Conservation (phyloP, 345 rosid species). For the Toxicodendron radicans region DNA sequence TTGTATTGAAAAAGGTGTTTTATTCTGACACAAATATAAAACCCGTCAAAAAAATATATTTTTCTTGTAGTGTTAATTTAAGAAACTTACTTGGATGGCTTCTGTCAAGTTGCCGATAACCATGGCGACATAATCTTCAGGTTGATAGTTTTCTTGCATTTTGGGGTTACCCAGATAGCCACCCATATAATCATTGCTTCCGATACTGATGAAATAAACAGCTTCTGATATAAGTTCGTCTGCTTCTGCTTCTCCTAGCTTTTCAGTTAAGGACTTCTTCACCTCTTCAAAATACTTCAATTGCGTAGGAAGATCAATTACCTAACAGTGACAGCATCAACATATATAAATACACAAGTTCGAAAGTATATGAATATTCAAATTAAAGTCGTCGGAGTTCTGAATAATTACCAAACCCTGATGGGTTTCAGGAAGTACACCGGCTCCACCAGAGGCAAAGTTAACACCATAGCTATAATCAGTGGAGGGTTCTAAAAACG, state of each 20-base stretch:
- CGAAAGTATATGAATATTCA: no score
- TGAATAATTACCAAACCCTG: conserved; percentile 35
- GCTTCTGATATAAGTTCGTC: conserved; percentile 41
- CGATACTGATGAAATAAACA: conserved; percentile 54
- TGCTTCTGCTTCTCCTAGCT: conserved; percentile 35
- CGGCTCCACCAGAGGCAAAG: conserved; percentile 59
- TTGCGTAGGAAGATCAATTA: conserved; percentile 46
- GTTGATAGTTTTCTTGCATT: conserved; percentile 34
- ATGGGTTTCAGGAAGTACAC: conserved; percentile 51
- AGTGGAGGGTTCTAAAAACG: conserved; percentile 39
- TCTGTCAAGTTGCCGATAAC: conserved; percentile 55
- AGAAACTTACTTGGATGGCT: conserved; percentile 40
- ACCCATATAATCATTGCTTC: conserved; percentile 54
- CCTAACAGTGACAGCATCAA: conserved; percentile 19
- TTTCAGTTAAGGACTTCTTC: conserved; percentile 31
- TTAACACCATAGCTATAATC: conserved; percentile 39
- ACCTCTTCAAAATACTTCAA: conserved; percentile 40
- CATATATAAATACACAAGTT: not conserved
- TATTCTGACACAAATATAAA: no score
- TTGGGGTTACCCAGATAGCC: conserved; percentile 42
- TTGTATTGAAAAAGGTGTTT: no score
- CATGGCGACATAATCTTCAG: conserved; percentile 42
- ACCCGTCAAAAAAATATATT: no score
- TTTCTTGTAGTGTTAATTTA: no score
- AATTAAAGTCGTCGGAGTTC: no score